Conservation (phyloP, 1,284 basidiomycete genomes). For the Kwoniella shivajii region DNA sequence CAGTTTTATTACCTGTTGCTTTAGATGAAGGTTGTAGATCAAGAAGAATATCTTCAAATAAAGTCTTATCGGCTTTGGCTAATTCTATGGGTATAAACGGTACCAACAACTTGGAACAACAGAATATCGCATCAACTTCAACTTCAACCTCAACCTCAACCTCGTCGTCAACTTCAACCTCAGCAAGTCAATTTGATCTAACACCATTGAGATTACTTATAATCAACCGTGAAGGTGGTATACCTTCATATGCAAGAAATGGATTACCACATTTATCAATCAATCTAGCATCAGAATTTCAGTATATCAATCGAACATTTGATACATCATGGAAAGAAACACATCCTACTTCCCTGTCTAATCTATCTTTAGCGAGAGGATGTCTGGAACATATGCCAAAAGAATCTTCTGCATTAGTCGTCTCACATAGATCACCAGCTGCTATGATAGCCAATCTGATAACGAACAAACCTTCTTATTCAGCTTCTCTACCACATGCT, state of each 20-base stretch:
- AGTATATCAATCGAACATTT: conserved; percentile 86
- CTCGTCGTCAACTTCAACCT: conserved; percentile 44
- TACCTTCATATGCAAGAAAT: conserved; percentile 93
- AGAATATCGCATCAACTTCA: conserved; percentile 25
- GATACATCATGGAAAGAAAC: conserved; percentile 72
- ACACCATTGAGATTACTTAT: conserved; percentile 94
- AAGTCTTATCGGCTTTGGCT: conserved; percentile 84
- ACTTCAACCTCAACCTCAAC: conserved; percentile 47
- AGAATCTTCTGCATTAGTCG: conserved; percentile 90
- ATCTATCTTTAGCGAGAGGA: conserved; percentile 81
- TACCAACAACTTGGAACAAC: too few species aligned
- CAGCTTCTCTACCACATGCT: conserved; percentile 90
- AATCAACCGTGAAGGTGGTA: conserved; percentile 95
- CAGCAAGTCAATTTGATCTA: conserved; percentile 61
- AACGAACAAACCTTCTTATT: conserved; percentile 96
- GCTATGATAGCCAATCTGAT: conserved; percentile 96
- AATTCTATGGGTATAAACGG: conserved; percentile 84
- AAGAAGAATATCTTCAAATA: conserved; percentile 83
- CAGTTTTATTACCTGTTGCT: conserved; percentile 92
- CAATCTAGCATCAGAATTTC: conserved; percentile 87
- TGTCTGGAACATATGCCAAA: conserved; percentile 93
- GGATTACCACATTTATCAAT: conserved; percentile 95
- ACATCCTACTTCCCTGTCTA: conserved; percentile 84
- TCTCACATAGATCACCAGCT: conserved; percentile 93
- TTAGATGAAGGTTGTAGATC: conserved; percentile 87